A percentile compares a stretch with the other conserved stretches of the same genome.
Evolutionary conservation across 1,284 basidiomycete genomes (phyloP).

Genomic region (Leccinum ponderosum): DNA sequence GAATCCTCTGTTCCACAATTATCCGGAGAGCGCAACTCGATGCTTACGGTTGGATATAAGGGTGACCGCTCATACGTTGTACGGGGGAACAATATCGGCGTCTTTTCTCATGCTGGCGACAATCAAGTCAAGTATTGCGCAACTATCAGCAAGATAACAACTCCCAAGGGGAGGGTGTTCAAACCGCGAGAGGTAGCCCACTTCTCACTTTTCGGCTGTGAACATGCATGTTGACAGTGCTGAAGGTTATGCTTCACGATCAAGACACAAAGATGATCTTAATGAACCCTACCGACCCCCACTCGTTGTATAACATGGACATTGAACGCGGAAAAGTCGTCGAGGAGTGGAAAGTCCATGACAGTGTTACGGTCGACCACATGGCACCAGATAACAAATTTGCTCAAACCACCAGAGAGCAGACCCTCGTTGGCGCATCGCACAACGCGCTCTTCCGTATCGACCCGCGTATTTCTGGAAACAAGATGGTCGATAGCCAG

Average conservation of each 20-base stretch:
- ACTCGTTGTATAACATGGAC: constrained; percentile 91
- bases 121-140: constrained; percentile 86
- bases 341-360: constrained; percentile 98
- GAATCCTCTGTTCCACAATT: constrained; percentile 45
- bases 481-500: constrained; percentile 92
- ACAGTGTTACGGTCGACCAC: constrained; percentile 83
- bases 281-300: constrained; percentile 83
- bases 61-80: constrained; percentile 96
- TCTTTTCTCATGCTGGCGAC: constrained; percentile 87
- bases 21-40: constrained; percentile 77
- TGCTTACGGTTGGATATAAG: constrained; percentile 94
- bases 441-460: constrained; percentile 97
- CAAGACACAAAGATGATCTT: constrained; percentile 97
- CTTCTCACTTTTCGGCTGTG: neutral
- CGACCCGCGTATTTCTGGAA: constrained; percentile 90
- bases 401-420: constrained; percentile 90
- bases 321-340: constrained; percentile 96
- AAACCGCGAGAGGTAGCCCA: constrained; percentile 78
- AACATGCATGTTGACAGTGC: constrained; percentile 12
- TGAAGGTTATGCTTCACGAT: constrained; percentile 94
- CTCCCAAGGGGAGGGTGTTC: constrained; percentile 83
- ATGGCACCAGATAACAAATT: constrained; percentile 95
- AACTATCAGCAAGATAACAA: constrained; percentile 84
- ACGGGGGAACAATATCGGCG: constrained; percentile 94
- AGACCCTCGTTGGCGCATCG: constrained; percentile 92